phyloP scores from a whole-genome alignment of 176 grass and related monocot species.

The Aegilops speltoides region DNA sequence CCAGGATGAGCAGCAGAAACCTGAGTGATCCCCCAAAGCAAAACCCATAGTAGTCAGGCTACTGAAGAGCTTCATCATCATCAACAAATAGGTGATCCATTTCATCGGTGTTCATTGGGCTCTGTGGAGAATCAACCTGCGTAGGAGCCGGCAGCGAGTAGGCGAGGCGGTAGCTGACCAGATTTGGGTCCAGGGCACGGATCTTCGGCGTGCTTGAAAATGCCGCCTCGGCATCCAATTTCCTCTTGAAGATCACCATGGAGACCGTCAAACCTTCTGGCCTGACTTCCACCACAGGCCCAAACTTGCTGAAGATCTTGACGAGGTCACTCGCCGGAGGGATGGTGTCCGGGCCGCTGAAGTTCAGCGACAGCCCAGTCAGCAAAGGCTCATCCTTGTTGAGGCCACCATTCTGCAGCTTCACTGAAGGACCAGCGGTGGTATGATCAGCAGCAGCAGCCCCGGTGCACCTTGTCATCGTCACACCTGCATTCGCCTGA shows the following conservation, averaged over 20 bases:
- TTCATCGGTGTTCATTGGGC: neutral
- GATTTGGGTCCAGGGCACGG: constrained; percentile 22
- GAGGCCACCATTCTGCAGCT: neutral
- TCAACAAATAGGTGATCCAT: neutral
- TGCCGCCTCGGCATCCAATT: constrained; percentile 43
- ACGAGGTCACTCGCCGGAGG: constrained; percentile 40
- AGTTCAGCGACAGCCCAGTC: constrained; percentile 40
- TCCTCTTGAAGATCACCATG: constrained; percentile 48
- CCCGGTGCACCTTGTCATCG: constrained; percentile 28
- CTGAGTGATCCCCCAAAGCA: constrained; percentile 7
- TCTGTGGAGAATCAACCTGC: neutral
- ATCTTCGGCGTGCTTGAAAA: constrained; percentile 42
- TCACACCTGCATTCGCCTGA: neutral
- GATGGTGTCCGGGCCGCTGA: constrained; percentile 9
- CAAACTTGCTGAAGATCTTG: constrained; percentile 55
- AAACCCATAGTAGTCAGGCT: neutral
- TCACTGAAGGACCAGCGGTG: neutral
- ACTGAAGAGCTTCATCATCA: neutral
- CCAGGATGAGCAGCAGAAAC: neutral
- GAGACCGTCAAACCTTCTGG: constrained; percentile 23
- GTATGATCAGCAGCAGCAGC: constrained; percentile 20
- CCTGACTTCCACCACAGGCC: constrained; percentile 50
- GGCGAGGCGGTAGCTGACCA: constrained; percentile 50
- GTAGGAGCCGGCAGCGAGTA: constrained; percentile 19
- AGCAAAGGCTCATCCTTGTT: constrained; percentile 10